Conservation (phyloP, 2,329 filamentous ascomycete species). For the Talaromyces atroroseus region DNA sequence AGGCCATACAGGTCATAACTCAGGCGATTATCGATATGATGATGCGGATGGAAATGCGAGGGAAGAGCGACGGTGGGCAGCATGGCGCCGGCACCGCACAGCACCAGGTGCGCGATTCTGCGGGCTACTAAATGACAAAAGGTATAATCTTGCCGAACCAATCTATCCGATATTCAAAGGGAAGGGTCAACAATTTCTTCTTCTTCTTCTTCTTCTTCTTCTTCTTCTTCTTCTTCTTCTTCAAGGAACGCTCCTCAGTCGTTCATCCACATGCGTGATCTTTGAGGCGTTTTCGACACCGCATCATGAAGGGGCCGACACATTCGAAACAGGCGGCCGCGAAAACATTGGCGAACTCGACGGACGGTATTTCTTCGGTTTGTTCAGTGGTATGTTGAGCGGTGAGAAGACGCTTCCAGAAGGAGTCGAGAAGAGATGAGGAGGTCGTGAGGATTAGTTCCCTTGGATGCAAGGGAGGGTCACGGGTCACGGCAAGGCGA, state of each 20-base stretch:
- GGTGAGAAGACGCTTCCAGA: slow-evolving; percentile 7
- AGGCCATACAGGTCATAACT: slow-evolving; percentile 29
- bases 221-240: too few species aligned
- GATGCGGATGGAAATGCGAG: slow-evolving; percentile 39
- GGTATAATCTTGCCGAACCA: too few species aligned
- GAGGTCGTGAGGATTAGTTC: background rate
- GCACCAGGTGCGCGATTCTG: slow-evolving; percentile 1
- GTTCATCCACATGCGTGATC: slow-evolving; percentile 34
- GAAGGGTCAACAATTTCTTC: slow-evolving; percentile 17
- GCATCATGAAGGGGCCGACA: slow-evolving; percentile 32
- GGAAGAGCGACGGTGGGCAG: slow-evolving; percentile 45
- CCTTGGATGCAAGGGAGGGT: slow-evolving; percentile 11
- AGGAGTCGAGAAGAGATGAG: background rate
- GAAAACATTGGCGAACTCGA: background rate
- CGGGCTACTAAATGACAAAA: slow-evolving; percentile 8
- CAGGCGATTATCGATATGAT: slow-evolving; percentile 28
- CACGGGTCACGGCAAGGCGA: slow-evolving; percentile 1
- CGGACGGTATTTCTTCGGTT: background rate
- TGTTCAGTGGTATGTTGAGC: background rate
- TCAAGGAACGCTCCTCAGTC: slow-evolving; percentile 22
- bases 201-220: too few species aligned
- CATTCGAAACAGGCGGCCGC: background rate
- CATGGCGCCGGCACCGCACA: slow-evolving; percentile 27
- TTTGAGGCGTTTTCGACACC: slow-evolving; percentile 42
- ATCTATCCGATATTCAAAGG: background rate